Evolutionary conservation across 2,329 filamentous ascomycete genomes (phyloP).

Genomic region (Zalaria sp.): DNA sequence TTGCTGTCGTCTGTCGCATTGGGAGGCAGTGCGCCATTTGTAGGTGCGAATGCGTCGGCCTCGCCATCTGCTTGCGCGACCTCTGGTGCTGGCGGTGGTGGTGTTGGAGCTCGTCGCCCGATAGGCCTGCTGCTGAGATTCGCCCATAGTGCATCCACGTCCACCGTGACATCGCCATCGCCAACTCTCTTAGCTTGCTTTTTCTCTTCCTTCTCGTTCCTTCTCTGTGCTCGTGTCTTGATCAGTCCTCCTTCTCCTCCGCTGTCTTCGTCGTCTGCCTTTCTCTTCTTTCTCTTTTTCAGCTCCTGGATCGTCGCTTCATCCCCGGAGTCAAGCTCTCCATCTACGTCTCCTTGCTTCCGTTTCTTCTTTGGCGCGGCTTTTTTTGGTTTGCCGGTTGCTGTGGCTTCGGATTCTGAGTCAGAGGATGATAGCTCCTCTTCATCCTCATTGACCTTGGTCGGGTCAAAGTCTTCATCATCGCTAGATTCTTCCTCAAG

Average conservation of each 20-base stretch:
- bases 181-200: slow-evolving; percentile 29
- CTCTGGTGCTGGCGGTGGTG: slow-evolving; percentile 4
- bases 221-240: slow-evolving; percentile 38
- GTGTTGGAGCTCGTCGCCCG: slow-evolving; percentile 10
- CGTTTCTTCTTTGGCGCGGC: slow-evolving; percentile 24
- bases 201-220: slow-evolving; percentile 31
- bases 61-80: neutral
- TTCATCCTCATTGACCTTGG: slow-evolving; percentile 14
- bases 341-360: slow-evolving; percentile 18
- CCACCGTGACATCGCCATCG: slow-evolving; percentile 35
- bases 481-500: slow-evolving; percentile 22
- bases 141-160: slow-evolving; percentile 41
- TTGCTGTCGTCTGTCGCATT: slow-evolving; percentile 3
- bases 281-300: slow-evolving; percentile 22
- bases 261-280: slow-evolving; percentile 24
- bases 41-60: slow-evolving; percentile 5
- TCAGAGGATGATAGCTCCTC: slow-evolving; percentile 17
- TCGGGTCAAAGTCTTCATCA: slow-evolving; percentile 30
- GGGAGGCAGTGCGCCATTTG: slow-evolving; percentile 8
- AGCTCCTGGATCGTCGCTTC: slow-evolving; percentile 40
- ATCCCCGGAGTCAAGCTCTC: slow-evolving; percentile 40
- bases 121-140: slow-evolving; percentile 30
- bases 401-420: slow-evolving; percentile 19
- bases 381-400: slow-evolving; percentile 10
- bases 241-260: slow-evolving; percentile 37